These are phyloP conservation scores for Aeminium ludgeri DNA, from an alignment of 495 filamentous ascomycete species.

Conservation along the genomic window DNA sequence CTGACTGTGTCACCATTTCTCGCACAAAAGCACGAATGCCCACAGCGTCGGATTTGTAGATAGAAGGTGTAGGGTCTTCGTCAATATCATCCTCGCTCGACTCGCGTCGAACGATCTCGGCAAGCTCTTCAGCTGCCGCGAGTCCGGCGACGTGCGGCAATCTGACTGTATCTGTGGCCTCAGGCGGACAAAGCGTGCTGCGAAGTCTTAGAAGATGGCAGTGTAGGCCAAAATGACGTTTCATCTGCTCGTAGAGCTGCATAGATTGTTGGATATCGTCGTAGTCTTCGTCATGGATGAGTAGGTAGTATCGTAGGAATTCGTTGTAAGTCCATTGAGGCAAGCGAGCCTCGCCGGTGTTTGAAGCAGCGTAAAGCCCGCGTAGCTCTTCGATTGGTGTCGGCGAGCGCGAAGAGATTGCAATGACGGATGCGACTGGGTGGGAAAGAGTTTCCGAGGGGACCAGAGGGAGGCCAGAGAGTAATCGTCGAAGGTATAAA, in stretches of 20 bases:
- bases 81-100: conserved; percentile 46
- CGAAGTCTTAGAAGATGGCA: conserved; percentile 80
- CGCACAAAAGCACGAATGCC: conserved; percentile 76
- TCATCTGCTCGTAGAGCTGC: conserved; percentile 90
- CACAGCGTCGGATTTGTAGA: conserved; percentile 81
- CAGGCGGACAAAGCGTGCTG: conserved; percentile 62
- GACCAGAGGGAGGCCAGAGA: conserved; percentile 58
- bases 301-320: conserved; percentile 84
- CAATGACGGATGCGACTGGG: conserved; percentile 89
- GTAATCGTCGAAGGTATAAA: conserved; percentile 62
- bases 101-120: conserved; percentile 42
- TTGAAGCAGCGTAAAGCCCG: conserved; percentile 62
- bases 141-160: conserved; percentile 67
- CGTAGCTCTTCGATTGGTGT: conserved; percentile 70
- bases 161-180: conserved; percentile 36
- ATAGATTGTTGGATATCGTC: conserved; percentile 84
- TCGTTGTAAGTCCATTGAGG: conserved; percentile 76
- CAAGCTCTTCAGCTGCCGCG: conserved; percentile 69
- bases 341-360: conserved; percentile 43
- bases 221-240: conserved; percentile 85
- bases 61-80: conserved; percentile 53
- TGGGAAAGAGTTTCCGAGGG: conserved; percentile 89
- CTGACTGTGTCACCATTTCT: conserved; percentile 81
- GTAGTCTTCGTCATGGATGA: conserved; percentile 91
- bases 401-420: conserved; percentile 73